Evolutionary conservation across 768 basidiomycete species (phyloP), one percentile per base, ranked within the genome.

Genomic region (Pulveroboletus sp.): DNA sequence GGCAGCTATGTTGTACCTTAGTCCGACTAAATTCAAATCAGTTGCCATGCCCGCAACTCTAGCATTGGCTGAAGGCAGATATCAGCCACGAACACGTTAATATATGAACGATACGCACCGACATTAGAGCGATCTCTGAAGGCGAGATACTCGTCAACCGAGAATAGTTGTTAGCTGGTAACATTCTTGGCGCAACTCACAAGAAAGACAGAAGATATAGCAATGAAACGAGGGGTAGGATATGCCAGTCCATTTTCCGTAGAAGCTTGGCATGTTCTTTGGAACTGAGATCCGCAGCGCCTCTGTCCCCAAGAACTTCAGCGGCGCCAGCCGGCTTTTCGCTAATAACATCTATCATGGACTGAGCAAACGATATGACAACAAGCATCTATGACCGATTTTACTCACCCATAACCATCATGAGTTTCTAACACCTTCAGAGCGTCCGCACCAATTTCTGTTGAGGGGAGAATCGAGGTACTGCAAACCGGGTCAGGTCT

Each of bases 31-130:
- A 24, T 62, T 21, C 31, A 69, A 53, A 46, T 73, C 71, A 4
- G 37, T 47, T 8, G 64, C 60, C 72, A 75, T 70, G 13, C 73
- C 73, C 3, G 75, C 74, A 33, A 76, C 69, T 58, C 63, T 59
- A 3, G 69, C 70, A 51, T 70, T 71, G 31, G 68, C 69, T 71
- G 17, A 29, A 31, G 11, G 11, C 40, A n/a, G 19, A 27, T 27
- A 39, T 46, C 9, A 39, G 27, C 21, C 14, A 5, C 17, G 21
- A 29, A 46, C 36, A 13, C 39, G 24, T 31, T 19, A 16, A 12
- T 20, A 19, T 20, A 9, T 5, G 34, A 14, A 43, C 25, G n/a
- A 4, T 14, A 58, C 63, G 59, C 60, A 42, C 72, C 73, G 40
- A 75, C 60, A 51, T 73, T 75, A 49, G 70, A 60, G 19, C 74